A percentile compares a stretch with the other conserved stretches of the same genome.
phyloP scores from a whole-genome alignment of 2,329 filamentous ascomycete species.

The Coniochaeta hoffmannii region DNA sequence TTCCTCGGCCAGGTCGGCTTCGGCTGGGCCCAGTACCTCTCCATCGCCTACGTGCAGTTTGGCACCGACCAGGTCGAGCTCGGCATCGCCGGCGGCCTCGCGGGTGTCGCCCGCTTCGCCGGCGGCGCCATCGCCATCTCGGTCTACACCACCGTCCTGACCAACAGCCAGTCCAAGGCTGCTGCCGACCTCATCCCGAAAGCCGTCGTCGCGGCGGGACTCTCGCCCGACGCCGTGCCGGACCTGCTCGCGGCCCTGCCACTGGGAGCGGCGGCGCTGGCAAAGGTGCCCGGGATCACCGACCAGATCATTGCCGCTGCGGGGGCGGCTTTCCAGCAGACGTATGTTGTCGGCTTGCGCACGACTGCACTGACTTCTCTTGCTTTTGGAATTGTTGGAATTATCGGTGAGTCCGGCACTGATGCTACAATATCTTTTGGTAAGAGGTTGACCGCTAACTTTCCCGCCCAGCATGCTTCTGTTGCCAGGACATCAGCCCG shows the following conservation, averaged over 20 bases:
- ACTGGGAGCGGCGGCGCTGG: conserved; percentile 14
- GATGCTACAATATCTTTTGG: neutral
- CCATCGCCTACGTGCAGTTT: conserved; percentile 40
- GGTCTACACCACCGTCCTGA: conserved; percentile 33
- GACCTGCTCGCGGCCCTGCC: conserved; percentile 22
- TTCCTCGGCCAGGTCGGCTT: conserved; percentile 37
- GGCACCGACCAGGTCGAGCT: conserved; percentile 41
- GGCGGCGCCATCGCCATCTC: conserved; percentile 32
- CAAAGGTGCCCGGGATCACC: conserved; percentile 19
- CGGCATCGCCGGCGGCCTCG: conserved; percentile 33
- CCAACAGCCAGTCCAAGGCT: conserved; percentile 24
- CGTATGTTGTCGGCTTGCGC: conserved; percentile 20
- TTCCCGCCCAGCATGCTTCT: conserved; percentile 16
- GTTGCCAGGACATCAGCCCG: conserved; percentile 23
- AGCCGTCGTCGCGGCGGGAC: conserved; percentile 26
- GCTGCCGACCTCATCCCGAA: conserved; percentile 23
- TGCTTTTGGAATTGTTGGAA: conserved; percentile 21
- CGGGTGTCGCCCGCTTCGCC: conserved; percentile 34
- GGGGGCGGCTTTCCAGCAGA: conserved; percentile 20
- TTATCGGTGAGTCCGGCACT: conserved; percentile 20
- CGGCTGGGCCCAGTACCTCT: conserved; percentile 38
- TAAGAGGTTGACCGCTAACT: neutral
- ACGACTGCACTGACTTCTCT: conserved; percentile 21
- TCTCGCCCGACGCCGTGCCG: conserved; percentile 20
- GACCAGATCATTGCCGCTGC: conserved; percentile 19